Percentiles rank a stretch among this genome's conserved stretches.
Evolutionary conservation across 805 yeast genomes (phyloP).

Genomic region (Lipomyces sp.): DNA sequence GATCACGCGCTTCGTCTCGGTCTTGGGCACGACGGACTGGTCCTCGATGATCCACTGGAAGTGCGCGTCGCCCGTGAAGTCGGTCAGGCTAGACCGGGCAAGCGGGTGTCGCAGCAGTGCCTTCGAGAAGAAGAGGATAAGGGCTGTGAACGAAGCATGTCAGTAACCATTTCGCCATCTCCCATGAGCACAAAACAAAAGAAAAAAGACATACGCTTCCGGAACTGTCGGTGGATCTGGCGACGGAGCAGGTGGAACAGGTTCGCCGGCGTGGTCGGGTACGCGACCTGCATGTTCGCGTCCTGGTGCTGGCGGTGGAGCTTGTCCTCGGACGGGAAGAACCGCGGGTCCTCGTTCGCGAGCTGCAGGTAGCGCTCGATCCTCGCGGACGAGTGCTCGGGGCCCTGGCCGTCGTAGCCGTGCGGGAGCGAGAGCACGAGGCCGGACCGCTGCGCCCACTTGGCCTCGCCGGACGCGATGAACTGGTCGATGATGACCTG

Average conservation of each 20-base stretch:
- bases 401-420: constrained; percentile 99
- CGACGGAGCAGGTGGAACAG: constrained; percentile 95
- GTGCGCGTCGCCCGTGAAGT: constrained; percentile 86
- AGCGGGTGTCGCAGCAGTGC: constrained; percentile 94
- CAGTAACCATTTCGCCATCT: constrained; percentile 38
- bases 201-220: constrained; percentile 44
- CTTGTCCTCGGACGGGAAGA: constrained; percentile 85
- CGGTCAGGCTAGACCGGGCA: constrained; percentile 79
- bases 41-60: constrained; percentile 98
- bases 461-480: constrained; percentile 92
- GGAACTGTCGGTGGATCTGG: constrained; percentile 98
- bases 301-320: constrained; percentile 98
- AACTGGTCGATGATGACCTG: constrained; percentile 97
- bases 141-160: constrained; percentile 49
- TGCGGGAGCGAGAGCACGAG: constrained; percentile 92
- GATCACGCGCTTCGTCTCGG: constrained; percentile 82
- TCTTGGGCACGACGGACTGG: constrained; percentile 67
- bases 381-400: constrained; percentile 98
- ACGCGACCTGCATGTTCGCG: constrained; percentile 95
- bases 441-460: constrained; percentile 99
- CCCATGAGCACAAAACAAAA: not conserved
- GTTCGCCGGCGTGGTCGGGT: constrained; percentile 97
- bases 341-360: constrained; percentile 93
- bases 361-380: constrained; percentile 93
- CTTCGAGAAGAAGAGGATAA: constrained; percentile 85